phyloP scores from a whole-genome alignment of 129 eudicot species.

The Tanacetum coccineum region DNA sequence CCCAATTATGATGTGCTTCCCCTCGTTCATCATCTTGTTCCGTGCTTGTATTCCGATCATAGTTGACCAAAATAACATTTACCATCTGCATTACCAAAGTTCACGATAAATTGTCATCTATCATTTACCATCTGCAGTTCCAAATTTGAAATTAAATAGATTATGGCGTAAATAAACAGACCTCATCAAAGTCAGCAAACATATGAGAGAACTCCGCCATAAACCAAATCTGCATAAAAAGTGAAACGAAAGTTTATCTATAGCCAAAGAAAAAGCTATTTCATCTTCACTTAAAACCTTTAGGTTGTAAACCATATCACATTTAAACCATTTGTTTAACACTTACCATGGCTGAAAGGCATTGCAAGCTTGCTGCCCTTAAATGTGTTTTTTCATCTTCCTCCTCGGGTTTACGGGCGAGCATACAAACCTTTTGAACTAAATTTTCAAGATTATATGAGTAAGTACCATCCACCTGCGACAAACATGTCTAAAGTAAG shows the following conservation, averaged over 20 bases:
- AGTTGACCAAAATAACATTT: slow-evolving; percentile 61
- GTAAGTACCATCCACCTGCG: slow-evolving; percentile 85
- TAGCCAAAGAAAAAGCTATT: neutral
- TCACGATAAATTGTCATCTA: neutral
- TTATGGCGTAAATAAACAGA: slow-evolving; percentile 28
- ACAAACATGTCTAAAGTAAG: slow-evolving; percentile 21
- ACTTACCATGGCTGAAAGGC: slow-evolving; percentile 96
- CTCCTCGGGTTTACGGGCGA: slow-evolving; percentile 58
- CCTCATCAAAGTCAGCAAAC: slow-evolving; percentile 73
- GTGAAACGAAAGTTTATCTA: slow-evolving; percentile 6
- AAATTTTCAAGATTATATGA: slow-evolving; percentile 66
- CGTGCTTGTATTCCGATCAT: slow-evolving; percentile 34
- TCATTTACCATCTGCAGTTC: slow-evolving; percentile 51
- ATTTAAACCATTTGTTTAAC: slow-evolving; percentile 2
- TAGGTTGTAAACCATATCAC: slow-evolving; percentile 10
- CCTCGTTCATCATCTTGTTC: slow-evolving; percentile 58
- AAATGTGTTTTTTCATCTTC: slow-evolving; percentile 53
- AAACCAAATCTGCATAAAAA: slow-evolving; percentile 77
- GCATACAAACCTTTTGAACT: slow-evolving; percentile 59
- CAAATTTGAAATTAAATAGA: neutral
- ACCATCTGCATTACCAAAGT: slow-evolving; percentile 51
- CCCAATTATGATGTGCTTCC: slow-evolving; percentile 93
- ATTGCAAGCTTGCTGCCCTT: slow-evolving; percentile 89
- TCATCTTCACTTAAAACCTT: neutral
- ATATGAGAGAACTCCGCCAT: slow-evolving; percentile 89